Percentiles rank a stretch among this genome's conserved stretches.
phyloP scores from a whole-genome alignment of 495 filamentous ascomycete genomes.

The Podospora sp. region DNA sequence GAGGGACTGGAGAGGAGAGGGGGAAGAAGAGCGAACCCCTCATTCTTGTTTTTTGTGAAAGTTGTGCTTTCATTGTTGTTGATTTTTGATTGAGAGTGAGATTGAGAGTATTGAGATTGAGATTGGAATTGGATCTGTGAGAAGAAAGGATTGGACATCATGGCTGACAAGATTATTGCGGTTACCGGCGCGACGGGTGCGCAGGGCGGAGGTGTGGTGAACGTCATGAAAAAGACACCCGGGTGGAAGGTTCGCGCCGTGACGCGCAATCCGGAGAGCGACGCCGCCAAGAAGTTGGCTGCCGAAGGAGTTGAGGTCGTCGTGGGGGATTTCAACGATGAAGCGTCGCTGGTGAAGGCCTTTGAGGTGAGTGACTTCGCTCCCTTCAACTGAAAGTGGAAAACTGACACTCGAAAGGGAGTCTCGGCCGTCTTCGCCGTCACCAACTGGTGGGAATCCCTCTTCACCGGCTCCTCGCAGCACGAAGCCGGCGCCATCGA shows the following conservation, averaged over 20 bases:
- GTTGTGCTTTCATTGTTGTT: too few species aligned
- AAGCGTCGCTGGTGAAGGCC: constrained; percentile 17
- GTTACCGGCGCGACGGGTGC: constrained; percentile 28
- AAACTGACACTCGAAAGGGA: constrained; percentile 5
- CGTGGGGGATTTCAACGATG: constrained; percentile 29
- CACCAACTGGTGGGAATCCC: constrained; percentile 23
- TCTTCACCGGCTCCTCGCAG: constrained; percentile 17
- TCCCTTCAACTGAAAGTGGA: neutral
- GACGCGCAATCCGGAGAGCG: constrained; percentile 24
- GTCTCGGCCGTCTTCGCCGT: constrained; percentile 21
- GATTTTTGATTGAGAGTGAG: too few species aligned
- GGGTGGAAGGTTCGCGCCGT: constrained; percentile 27
- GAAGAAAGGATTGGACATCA: neutral
- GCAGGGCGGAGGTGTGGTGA: constrained; percentile 29
- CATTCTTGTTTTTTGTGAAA: too few species aligned
- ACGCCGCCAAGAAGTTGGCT: constrained; percentile 21
- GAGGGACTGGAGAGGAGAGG: too few species aligned
- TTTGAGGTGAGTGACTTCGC: constrained; percentile 12
- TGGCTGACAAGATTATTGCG: constrained; percentile 21
- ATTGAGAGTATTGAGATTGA: too few species aligned
- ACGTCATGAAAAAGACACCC: constrained; percentile 19
- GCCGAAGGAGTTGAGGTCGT: constrained; percentile 27
- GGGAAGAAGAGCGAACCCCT: too few species aligned
- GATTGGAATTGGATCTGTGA: neutral
- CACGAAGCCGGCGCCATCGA: constrained; percentile 22